Percentiles rank a stretch among this genome's conserved stretches.
Conservation (phyloP, 495 filamentous ascomycete genomes). For the Talaromyces adpressus region DNA sequence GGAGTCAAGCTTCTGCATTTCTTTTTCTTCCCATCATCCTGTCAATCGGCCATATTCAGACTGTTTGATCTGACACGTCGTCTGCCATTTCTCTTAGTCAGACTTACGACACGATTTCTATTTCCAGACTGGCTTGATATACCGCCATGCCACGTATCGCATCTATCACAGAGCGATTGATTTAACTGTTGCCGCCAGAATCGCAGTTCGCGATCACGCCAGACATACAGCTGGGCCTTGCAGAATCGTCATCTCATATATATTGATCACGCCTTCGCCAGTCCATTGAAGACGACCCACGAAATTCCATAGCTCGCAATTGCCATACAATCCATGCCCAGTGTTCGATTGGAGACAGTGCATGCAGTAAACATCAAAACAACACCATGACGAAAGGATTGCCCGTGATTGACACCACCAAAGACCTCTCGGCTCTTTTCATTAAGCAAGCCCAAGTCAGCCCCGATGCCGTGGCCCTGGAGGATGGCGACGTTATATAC, state of each 20-base stretch:
- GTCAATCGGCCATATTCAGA: not conserved
- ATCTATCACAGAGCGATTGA: not conserved
- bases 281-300: not conserved
- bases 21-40: not conserved
- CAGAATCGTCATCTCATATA: not conserved
- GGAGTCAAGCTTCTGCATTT: not conserved
- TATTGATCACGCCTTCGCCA: not conserved
- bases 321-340: not conserved
- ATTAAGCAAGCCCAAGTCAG: conserved; percentile 48
- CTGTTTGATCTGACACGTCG: not conserved
- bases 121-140: not conserved
- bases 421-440: conserved; percentile 58
- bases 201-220: not conserved
- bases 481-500: conserved; percentile 46
- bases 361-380: not conserved
- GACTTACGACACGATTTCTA: not conserved
- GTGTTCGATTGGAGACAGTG: not conserved
- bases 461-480: conserved; percentile 53
- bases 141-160: not conserved
- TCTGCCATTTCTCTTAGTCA: not conserved
- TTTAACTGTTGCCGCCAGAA: not conserved
- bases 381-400: conserved; percentile 12
- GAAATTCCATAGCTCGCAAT: not conserved
- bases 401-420: conserved; percentile 51
- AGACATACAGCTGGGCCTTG: not conserved